These are phyloP conservation scores for Blumeria graminis DNA, from an alignment of 2,329 filamentous ascomycete genomes.

Conservation along the genomic window DNA sequence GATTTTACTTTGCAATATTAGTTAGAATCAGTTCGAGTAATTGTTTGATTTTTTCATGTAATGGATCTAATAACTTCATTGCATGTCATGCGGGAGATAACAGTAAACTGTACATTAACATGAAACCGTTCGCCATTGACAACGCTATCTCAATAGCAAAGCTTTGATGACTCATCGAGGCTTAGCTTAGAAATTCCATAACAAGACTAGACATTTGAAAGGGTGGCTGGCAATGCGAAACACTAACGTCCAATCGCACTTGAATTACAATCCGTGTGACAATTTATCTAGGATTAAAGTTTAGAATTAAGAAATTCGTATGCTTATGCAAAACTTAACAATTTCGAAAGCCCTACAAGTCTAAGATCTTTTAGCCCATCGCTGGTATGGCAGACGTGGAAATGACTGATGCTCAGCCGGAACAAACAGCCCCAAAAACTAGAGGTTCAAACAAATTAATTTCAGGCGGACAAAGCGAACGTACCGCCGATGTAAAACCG, in stretches of 20 bases:
- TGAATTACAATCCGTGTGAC: background rate
- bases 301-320: too few relatives aligned
- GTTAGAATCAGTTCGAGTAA: too few relatives aligned
- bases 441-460: slow-evolving; percentile 24
- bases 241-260: background rate
- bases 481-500: slow-evolving; percentile 51
- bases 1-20: background rate
- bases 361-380: background rate
- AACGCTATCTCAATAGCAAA: too few relatives aligned
- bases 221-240: background rate
- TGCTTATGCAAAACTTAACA: background rate
- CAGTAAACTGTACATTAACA: too few relatives aligned
- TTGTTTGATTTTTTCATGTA: too few relatives aligned
- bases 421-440: slow-evolving; percentile 28
- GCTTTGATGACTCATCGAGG: too few relatives aligned
- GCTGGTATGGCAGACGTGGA: slow-evolving; percentile 72
- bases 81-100: too few relatives aligned
- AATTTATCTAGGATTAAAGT: background rate
- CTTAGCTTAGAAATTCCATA: background rate
- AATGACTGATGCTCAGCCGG: slow-evolving; percentile 64
- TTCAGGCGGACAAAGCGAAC: slow-evolving; percentile 22
- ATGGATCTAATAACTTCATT: too few relatives aligned
- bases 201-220: background rate
- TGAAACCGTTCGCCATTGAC: too few relatives aligned
- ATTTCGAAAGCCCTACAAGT: background rate